Base-by-base conservation (phyloP, 331 rosid species). In the Saraca asoca region DNA sequence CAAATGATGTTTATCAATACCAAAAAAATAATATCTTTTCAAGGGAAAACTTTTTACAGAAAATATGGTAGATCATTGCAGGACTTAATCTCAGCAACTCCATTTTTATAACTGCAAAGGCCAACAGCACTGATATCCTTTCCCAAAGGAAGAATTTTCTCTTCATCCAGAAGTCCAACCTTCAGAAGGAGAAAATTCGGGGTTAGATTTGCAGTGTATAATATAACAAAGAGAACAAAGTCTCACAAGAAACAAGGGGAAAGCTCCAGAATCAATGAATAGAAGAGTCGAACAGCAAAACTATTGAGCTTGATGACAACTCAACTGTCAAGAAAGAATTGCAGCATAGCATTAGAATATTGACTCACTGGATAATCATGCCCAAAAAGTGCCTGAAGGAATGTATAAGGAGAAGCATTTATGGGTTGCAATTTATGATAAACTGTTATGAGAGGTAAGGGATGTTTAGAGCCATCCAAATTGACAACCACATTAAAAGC, bases 81-180 rank as follows among this genome's bases (percentile, higher is more conserved):
- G 5, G 91, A 83, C 76, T 86, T 90, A 67, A 94, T 86, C 80
- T 83, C 97, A 13, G 80, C 82, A 73, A 78, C 56, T 75, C 90
- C 97, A 71, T 83, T 72, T 67, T 61, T 80, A 16, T 83, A 62
- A 79, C 79, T 77, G 85, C 84, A 85, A 35, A 75, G 49, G 70
- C 98, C 98, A 54, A 94, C 96, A 61, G 88, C 97, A 71, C 72
- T 84, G 41, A 88, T 62, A 74, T 86, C 91, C 81, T 83, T 85
- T 71, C 97, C 98, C 80, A 88, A 57, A 0, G 96, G 90, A 59
- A 93, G 98, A 69, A 94, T 85, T 79, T 90, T 90, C 77, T 86
- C 99, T 78, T 88, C 95, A 45, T 94, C 97, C 6, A 85, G 92
- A 20, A 94, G 64, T 45, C 96, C 99, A 46, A 90, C 85, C 99